phyloP scores from a whole-genome alignment of 495 filamentous ascomycete genomes.

The Podospora conica region DNA sequence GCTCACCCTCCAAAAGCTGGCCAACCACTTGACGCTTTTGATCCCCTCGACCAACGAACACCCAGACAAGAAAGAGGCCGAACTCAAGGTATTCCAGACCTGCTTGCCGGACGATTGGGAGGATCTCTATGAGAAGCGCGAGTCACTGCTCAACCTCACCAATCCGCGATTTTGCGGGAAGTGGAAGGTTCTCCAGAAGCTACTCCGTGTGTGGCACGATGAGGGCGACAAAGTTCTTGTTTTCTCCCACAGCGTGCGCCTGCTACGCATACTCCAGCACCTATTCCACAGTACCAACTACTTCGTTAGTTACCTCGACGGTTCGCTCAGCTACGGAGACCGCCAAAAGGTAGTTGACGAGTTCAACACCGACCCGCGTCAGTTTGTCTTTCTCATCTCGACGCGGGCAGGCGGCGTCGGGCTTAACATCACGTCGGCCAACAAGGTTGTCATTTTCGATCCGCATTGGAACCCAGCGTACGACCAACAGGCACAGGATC shows the following conservation, averaged over 20 bases:
- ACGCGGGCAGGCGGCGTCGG: slow-evolving; percentile 85
- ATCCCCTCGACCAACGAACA: slow-evolving; percentile 65
- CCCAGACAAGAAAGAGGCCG: slow-evolving; percentile 72
- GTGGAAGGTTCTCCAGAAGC: slow-evolving; percentile 85
- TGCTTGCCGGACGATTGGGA: slow-evolving; percentile 74
- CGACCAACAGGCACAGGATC: slow-evolving; percentile 93
- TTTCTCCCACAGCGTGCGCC: slow-evolving; percentile 82
- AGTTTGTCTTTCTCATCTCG: slow-evolving; percentile 94
- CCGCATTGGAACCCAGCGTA: slow-evolving; percentile 96
- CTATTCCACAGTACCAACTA: slow-evolving; percentile 88
- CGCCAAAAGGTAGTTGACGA: slow-evolving; percentile 75
- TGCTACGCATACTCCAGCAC: slow-evolving; percentile 78
- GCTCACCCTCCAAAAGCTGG: slow-evolving; percentile 71
- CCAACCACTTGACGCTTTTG: slow-evolving; percentile 87
- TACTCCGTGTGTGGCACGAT: slow-evolving; percentile 82
- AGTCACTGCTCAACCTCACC: slow-evolving; percentile 74
- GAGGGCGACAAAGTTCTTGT: slow-evolving; percentile 91
- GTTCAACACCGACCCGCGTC: slow-evolving; percentile 82
- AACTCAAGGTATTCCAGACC: slow-evolving; percentile 68
- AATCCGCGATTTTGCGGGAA: slow-evolving; percentile 95
- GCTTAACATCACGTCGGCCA: slow-evolving; percentile 93
- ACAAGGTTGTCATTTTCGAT: slow-evolving; percentile 96
- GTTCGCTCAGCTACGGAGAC: slow-evolving; percentile 79
- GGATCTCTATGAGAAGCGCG: slow-evolving; percentile 64
- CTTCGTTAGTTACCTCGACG: slow-evolving; percentile 86